phyloP scores from a whole-genome alignment of 2,329 filamentous ascomycete genomes.

The Trichoderma hamatum region DNA sequence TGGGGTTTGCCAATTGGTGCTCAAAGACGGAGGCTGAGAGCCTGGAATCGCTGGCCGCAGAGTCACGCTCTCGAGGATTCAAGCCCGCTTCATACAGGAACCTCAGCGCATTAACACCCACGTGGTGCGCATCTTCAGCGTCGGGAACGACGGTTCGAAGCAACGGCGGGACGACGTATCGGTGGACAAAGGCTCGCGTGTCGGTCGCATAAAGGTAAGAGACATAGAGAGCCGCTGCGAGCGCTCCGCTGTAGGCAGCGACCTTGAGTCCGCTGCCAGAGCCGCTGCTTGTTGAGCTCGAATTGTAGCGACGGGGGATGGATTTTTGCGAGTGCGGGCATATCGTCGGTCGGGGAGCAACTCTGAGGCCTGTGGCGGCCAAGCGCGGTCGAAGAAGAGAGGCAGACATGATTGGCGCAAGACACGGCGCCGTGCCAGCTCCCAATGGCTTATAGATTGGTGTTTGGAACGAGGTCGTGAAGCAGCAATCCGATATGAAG shows the following conservation, averaged over 20 bases:
- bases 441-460: conserved; percentile 26
- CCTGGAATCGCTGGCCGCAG: conserved; percentile 38
- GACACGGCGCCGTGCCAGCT: conserved; percentile 29
- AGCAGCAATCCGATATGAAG: background rate
- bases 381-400: conserved; percentile 25
- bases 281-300: conserved; percentile 11
- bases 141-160: conserved; percentile 70
- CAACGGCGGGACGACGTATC: conserved; percentile 66
- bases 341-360: background rate
- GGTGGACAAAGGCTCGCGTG: conserved; percentile 71
- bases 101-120: conserved; percentile 72
- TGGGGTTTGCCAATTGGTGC: conserved; percentile 75
- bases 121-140: conserved; percentile 90
- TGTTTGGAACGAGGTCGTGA: background rate
- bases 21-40: conserved; percentile 67
- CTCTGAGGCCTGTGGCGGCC: conserved; percentile 11
- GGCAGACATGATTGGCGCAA: conserved; percentile 27
- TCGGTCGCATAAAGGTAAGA: conserved; percentile 73
- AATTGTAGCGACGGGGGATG: conserved; percentile 14
- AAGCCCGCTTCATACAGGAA: conserved; percentile 72
- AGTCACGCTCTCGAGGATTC: conserved; percentile 77
- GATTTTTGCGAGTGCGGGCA: conserved; percentile 4
- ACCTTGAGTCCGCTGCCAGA: conserved; percentile 36
- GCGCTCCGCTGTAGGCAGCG: conserved; percentile 45
- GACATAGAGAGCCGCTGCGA: conserved; percentile 49